Conservation (phyloP, 768 basidiomycete species). For the Kwoniella dendrophila region DNA sequence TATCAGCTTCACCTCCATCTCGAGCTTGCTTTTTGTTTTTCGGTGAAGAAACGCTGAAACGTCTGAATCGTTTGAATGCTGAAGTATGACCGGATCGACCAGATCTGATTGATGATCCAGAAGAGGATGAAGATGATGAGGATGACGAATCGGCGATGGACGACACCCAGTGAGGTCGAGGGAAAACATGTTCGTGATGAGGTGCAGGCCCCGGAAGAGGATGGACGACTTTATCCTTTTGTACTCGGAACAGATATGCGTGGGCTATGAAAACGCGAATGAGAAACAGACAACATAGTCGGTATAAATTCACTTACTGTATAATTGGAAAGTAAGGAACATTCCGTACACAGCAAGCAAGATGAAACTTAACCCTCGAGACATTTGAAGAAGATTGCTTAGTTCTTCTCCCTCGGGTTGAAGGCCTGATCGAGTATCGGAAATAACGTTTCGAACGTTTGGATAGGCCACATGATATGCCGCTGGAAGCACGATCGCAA, state of each 20-base stretch:
- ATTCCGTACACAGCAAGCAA: constrained; percentile 59
- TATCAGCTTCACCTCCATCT: constrained; percentile 16
- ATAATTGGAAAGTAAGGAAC: constrained; percentile 49
- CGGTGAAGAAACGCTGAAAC: constrained; percentile 11
- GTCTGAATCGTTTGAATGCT: constrained; percentile 38
- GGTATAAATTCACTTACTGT: constrained; percentile 24
- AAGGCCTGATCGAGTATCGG: constrained; percentile 11
- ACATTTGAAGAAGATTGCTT: constrained; percentile 59
- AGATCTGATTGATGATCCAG: constrained; percentile 18
- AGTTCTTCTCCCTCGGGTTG: constrained; percentile 58
- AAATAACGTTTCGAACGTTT: constrained; percentile 32
- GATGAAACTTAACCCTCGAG: constrained; percentile 61
- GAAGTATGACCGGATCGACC: constrained; percentile 9
- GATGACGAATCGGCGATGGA: constrained; percentile 37
- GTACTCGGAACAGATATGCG: constrained; percentile 41
- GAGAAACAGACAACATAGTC: background rate
- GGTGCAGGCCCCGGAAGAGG: constrained; percentile 45
- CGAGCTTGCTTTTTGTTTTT: background rate
- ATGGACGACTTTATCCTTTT: constrained; percentile 26
- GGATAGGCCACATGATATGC: constrained; percentile 48
- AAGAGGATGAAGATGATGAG: constrained; percentile 29
- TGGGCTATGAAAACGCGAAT: constrained; percentile 24
- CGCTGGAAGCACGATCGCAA: constrained; percentile 56
- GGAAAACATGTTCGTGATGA: constrained; percentile 43
- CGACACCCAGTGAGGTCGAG: constrained; percentile 48